phyloP scores from a whole-genome alignment of 805 yeast genomes.

The Ogataea neopini region DNA sequence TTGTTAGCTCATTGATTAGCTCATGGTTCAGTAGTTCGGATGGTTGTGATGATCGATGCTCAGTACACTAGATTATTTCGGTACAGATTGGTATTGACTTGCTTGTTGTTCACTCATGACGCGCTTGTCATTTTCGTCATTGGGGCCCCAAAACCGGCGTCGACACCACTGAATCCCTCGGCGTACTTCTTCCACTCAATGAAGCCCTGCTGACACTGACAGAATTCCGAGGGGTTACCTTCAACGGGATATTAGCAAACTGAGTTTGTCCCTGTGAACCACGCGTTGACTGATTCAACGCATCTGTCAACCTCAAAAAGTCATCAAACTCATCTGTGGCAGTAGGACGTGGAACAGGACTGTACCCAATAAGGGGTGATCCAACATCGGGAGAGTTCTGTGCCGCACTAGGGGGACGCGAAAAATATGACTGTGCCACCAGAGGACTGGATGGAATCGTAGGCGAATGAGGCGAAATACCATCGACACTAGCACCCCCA shows the following conservation, averaged over 20 bases:
- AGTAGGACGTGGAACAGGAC: conserved; percentile 22
- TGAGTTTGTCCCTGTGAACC: conserved; percentile 6
- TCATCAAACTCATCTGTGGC: conserved; percentile 14
- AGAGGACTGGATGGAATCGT: conserved; percentile 11
- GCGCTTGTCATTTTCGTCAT: too few relatives aligned
- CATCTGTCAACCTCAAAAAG: conserved; percentile 4
- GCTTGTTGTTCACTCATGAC: too few relatives aligned
- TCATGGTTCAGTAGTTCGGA: too few relatives aligned
- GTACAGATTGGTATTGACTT: too few relatives aligned
- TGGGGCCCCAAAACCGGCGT: conserved; percentile 19
- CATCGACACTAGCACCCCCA: conserved; percentile 11
- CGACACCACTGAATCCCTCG: conserved; percentile 10
- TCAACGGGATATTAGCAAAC: conserved; percentile 21
- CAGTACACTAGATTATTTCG: too few relatives aligned
- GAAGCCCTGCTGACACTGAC: conserved; percentile 9
- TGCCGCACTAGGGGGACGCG: neutral
- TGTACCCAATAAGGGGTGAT: conserved; percentile 16
- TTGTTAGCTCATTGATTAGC: neutral
- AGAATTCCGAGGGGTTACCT: conserved; percentile 28
- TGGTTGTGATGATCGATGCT: too few relatives aligned
- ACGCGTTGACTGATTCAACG: conserved; percentile 4
- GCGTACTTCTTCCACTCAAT: conserved; percentile 17
- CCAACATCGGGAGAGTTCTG: neutral
- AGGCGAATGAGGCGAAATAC: conserved; percentile 27
- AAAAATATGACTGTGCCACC: conserved; percentile 2